Evolutionary conservation across 352 stramenopile genomes (phyloP).

Genomic region (Pythium phragmitis): DNA sequence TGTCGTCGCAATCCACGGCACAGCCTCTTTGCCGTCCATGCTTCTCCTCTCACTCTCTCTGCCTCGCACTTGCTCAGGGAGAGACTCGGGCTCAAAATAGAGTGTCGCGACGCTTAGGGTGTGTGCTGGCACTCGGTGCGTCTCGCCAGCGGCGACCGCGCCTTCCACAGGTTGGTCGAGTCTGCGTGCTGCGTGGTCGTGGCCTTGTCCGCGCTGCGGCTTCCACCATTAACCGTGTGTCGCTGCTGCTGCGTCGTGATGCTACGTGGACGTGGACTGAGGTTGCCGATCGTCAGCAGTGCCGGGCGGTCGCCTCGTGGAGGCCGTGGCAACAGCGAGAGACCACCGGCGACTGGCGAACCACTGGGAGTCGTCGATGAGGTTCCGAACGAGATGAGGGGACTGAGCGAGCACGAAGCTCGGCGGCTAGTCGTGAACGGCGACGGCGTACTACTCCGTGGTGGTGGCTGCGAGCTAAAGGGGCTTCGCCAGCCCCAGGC

Average conservation of each 20-base stretch:
- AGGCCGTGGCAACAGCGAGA: slow-evolving; percentile 8
- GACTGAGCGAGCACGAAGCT: slow-evolving; percentile 1
- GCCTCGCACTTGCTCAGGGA: no score
- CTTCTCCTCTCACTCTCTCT: not conserved
- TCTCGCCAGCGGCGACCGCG: slow-evolving; percentile 4
- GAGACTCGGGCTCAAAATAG: not conserved
- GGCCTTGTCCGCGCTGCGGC: not conserved
- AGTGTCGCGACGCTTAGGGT: not conserved
- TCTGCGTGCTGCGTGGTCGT: not conserved
- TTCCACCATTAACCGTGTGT: no score
- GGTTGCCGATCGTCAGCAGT: slow-evolving; percentile 14
- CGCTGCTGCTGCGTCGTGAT: not conserved
- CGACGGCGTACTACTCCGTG: not conserved
- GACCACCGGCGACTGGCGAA: not conserved
- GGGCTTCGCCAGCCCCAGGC: slow-evolving; percentile 13
- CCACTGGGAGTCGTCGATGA: not conserved
- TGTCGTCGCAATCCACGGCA: not conserved
- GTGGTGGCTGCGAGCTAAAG: not conserved
- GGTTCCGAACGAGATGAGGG: slow-evolving; percentile 12
- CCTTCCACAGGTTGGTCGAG: slow-evolving; percentile 16
- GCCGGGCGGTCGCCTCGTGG: slow-evolving; percentile 9
- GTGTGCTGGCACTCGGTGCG: slow-evolving; percentile 8
- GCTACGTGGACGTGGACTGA: slow-evolving; percentile 14
- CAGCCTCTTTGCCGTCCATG: not conserved
- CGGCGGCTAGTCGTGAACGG: not conserved